phyloP scores from a whole-genome alignment of 2,329 filamentous ascomycete species.

The Verticillium dahliae region DNA sequence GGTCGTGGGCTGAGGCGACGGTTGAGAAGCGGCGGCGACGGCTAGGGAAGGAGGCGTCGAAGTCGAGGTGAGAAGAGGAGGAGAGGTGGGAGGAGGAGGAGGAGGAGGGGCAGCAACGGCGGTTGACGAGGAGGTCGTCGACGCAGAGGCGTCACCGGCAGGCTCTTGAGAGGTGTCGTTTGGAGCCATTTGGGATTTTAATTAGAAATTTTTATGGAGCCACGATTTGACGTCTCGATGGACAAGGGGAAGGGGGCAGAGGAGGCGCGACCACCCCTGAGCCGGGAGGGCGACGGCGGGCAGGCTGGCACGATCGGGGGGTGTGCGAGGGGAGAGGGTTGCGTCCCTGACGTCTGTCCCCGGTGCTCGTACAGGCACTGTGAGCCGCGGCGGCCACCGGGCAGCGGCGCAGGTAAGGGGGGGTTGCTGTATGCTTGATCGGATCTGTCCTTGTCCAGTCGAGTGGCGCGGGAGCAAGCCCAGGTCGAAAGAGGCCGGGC shows the following conservation, averaged over 20 bases:
- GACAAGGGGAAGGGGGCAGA: conserved; percentile 17
- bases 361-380: not conserved
- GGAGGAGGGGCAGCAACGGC: conserved; percentile 4
- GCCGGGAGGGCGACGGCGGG: conserved; percentile 1
- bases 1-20: not conserved
- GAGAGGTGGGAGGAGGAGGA: not conserved
- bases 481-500: not conserved
- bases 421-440: conserved; percentile 4
- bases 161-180: conserved; percentile 9
- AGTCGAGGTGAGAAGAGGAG: not conserved
- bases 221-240: conserved; percentile 23
- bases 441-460: not conserved
- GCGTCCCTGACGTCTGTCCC: not conserved
- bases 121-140: conserved; percentile 5
- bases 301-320: conserved; percentile 1
- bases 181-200: conserved; percentile 32
- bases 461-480: not conserved
- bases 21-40: conserved; percentile 5
- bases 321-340: not conserved
- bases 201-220: conserved; percentile 32
- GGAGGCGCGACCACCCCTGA: conserved; percentile 11
- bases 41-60: conserved; percentile 1
- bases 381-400: not conserved
- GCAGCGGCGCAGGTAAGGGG: not conserved
- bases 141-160: conserved; percentile 3